Base-by-base conservation (phyloP, 345 rosid genomes). In the Leavenworthia alabamica region DNA sequence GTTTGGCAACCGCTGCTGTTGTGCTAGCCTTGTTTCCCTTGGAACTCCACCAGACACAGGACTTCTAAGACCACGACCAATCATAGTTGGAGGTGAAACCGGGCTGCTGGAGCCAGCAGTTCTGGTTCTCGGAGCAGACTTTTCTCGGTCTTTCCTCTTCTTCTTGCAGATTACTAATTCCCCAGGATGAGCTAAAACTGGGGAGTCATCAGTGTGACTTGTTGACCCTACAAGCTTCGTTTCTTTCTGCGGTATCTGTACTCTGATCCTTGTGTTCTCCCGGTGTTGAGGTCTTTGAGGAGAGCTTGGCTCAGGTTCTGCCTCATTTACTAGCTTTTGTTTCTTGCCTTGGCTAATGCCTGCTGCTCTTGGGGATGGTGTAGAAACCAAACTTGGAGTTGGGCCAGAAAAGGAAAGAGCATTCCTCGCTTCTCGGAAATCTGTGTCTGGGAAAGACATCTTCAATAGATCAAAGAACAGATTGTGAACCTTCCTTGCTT, bases 101-200 rank as follows among this genome's bases (percentile, higher is more conserved):
- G 96, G 96, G 19, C 83, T 86, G 49, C 82, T 67, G 44, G 90
- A 77, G 49, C 86, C 88, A 31, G 81, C 89, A 11, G 84, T 48
- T 80, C 93, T 72, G 10, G 84, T 56, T 79, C 77, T 89, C 36
- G 61, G 81, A 8, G 48, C 56, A 6, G 82, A 78, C 75, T 94
- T 89, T 73, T 94, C 99, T 64, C 99, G 51, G 73, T 94, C 99
- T 79, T 84, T 90, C 80, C 99, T 94, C 78, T 86, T 94, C 82
- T 94, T 94, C 85, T 94, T 94, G 92, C 97, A 88, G 70, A 86
- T 83, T 45, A 94, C 90, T 76, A 94, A 70, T 65, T 90, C 95
- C 27, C 97, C 97, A 14, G 99, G 97, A 73, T 94, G 99, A 58
- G 81, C 69, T 26, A 77, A 71, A 36, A 76, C 33, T 8, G 94